Base-by-base conservation (phyloP, 2,329 filamentous ascomycete genomes). In the Ramularia endophylla region DNA sequence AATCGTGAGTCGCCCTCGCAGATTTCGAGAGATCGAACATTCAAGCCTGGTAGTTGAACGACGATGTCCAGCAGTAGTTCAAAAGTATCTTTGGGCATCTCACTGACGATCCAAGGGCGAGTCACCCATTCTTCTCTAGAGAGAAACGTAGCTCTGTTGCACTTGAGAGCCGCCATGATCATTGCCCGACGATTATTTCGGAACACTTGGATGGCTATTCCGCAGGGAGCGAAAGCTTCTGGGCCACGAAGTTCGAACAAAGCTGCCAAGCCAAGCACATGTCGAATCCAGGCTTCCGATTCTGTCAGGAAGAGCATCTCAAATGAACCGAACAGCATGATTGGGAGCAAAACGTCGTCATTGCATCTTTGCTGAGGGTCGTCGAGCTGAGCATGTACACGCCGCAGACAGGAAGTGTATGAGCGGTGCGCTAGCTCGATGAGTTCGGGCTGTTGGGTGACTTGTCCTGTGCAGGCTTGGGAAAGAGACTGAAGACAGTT, bases 61-160 rank as follows among this genome's bases (percentile, higher is more conserved):
- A 34, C 17, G 31, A 34, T 34, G 8, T 34, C 31, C n/a, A 34
- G 31, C 16, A 34, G 31, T n/a, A 16, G 31, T 16, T 34, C 31
- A 17, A 34, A 34, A 3, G 3, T 18, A 12, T 34, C 31, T 16
- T 17, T 15, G 17, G 16, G 31, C 17, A 12, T 34, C 12, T 34
- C 3, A 16, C 31, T 34, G 16, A 34, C 16, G 7, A 18, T 7
- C 31, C 31, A 34, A 20, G 31, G 31, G n/a, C 13, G 6, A 20
- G 5, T n/a, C 16, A 34, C n/a, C 31, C 31, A 34, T 16, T 34
- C 16, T 19, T 34, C 12, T 19, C 17, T n/a, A 12, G 31, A 17
- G 5, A 34, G 31, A 8, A 34, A 34, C 12, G 31, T 34, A 16
- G 16, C 31, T 34, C 8, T 16, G 13, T n/a, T 7, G 31, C 31